Evolutionary conservation across 768 basidiomycete genomes (phyloP), one percentile per base, ranked within the genome.

Genomic region (Russula lepida): DNA sequence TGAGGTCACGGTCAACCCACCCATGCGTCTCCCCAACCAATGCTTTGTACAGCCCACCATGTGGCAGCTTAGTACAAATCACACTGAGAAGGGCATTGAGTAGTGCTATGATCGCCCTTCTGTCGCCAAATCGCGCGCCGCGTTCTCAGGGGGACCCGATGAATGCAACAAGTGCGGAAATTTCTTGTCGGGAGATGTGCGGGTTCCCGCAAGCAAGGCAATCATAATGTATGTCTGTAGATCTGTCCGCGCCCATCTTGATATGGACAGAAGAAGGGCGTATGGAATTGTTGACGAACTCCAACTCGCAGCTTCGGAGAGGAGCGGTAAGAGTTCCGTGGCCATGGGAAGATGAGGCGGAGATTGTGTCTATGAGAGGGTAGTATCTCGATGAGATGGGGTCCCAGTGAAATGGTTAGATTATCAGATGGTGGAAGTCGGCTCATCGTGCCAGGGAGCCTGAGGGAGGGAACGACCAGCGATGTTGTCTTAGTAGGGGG

Each of bases 51-150:
- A 25, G 83, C 88, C 82, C 84, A 89, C 84, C 84, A 91, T 19
- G 81, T 77, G 5, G 86, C 87, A 52, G 81, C 76, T 85, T 88
- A 0, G 84, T 81, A 7, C 84, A 84, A 35, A 75, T 71, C 44
- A 92, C 75, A 67, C 88, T 91, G 53, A 92, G 73, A 11, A 90
- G 70, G 1, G 82, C 84, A 67, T 93, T 92, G 21, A 88, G 63
- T 44, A 92, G 71, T 6, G 84, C 79, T 3, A 86, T 84, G 23
- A 92, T 82, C 13, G 84, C 81, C 60, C 84, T 84, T 57, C 80
- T 75, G 60, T 92, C 88, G 47, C 77, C 77, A 28, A 73, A 55
- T 72, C 79, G 60, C 48, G 75, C 77, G 15, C 80, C 69, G 58
- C 79, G 74, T 63, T 81, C 59, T 78, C 32, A 78, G 79, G 59